Evolutionary conservation across 2,329 filamentous ascomycete genomes (phyloP).

Genomic region (Xylariaceae sp.): DNA sequence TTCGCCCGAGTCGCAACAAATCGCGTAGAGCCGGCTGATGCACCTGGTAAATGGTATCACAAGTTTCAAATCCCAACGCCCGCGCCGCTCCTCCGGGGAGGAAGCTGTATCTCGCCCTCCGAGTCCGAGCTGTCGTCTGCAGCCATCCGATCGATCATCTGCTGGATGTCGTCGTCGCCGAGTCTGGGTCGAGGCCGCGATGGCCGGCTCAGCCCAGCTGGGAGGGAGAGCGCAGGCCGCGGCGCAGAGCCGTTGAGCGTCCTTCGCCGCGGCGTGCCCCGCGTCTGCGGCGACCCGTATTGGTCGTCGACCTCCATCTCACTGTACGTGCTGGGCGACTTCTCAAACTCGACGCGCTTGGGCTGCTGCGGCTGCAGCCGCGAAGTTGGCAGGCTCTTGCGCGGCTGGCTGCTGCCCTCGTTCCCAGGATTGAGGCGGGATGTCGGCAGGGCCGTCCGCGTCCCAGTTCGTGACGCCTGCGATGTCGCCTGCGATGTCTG

Average conservation of each 20-base stretch:
- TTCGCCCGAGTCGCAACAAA: too few species aligned
- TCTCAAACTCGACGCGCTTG: constrained; percentile 43
- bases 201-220: constrained; percentile 37
- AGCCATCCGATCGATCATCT: constrained; percentile 47
- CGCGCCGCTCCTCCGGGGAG: constrained; percentile 23
- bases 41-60: too few species aligned
- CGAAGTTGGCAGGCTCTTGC: constrained; percentile 45
- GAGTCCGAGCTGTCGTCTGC: constrained; percentile 49
- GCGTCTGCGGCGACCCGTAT: constrained; percentile 26
- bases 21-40: too few species aligned
- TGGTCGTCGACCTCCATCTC: constrained; percentile 42
- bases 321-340: constrained; percentile 32
- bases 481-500: constrained; percentile 24
- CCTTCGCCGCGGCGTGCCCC: constrained; percentile 36
- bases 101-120: constrained; percentile 49
- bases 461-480: constrained; percentile 10
- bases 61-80: constrained; percentile 19
- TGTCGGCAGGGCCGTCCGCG: constrained; percentile 36
- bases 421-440: constrained; percentile 23
- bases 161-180: constrained; percentile 49
- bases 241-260: constrained; percentile 30
- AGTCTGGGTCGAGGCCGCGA: constrained; percentile 34
- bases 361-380: constrained; percentile 30
- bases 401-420: constrained; percentile 28
- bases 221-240: constrained; percentile 34